Evolutionary conservation across 192 early-diverging fungal genomes (phyloP).

Genomic region (Podila epicladia): DNA sequence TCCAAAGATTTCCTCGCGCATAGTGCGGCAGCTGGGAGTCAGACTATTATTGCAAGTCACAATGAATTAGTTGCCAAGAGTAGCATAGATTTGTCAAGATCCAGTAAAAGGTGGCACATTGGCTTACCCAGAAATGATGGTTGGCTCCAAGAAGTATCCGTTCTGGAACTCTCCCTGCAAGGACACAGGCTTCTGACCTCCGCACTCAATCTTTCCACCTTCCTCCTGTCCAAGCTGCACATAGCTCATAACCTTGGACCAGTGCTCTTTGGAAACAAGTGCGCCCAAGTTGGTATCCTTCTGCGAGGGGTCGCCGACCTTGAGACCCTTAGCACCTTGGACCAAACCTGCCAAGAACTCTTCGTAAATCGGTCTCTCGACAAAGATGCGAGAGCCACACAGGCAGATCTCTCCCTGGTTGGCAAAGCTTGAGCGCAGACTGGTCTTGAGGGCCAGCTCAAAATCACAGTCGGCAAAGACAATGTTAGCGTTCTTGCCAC

Average conservation of each 20-base stretch:
- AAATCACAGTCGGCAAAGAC: conserved; percentile 77
- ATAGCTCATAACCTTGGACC: conserved; percentile 77
- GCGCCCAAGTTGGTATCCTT: conserved; percentile 68
- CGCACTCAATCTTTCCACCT: conserved; percentile 68
- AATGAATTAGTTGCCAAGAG: too few species aligned
- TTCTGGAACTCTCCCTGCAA: conserved; percentile 56
- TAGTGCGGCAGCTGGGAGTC: conserved; percentile 47
- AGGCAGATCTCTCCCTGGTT: conserved; percentile 86
- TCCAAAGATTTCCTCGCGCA: conserved; percentile 86
- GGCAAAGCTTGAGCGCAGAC: conserved; percentile 65
- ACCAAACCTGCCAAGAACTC: conserved; percentile 65
- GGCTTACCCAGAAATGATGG: conserved; percentile 70
- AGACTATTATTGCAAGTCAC: conserved; percentile 24
- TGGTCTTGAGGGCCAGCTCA: conserved; percentile 64
- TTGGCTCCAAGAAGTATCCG: conserved; percentile 80
- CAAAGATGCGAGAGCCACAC: conserved; percentile 76
- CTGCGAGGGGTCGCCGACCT: conserved; percentile 70
- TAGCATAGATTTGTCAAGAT: background rate
- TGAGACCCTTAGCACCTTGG: conserved; percentile 53
- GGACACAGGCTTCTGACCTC: conserved; percentile 52
- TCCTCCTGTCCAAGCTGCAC: conserved; percentile 68
- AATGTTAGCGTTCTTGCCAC: conserved; percentile 82
- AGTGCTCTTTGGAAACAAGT: conserved; percentile 69
- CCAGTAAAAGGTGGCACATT: background rate
- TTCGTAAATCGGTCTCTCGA: conserved; percentile 69